Base-by-base conservation (phyloP, 2,329 filamentous ascomycete species). In the Colletotrichum godetiae region DNA sequence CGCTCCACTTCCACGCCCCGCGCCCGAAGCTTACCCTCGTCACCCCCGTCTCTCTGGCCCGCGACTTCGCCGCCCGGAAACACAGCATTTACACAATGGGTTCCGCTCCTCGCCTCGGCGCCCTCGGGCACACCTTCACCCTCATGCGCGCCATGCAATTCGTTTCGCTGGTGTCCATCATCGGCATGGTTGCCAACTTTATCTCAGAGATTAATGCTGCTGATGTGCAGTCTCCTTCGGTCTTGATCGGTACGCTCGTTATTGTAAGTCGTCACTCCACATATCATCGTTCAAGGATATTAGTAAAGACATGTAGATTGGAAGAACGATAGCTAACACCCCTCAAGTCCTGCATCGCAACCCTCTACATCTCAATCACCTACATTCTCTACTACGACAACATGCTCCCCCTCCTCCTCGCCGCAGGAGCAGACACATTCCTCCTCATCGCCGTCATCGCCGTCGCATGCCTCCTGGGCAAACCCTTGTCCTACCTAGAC, bases 161-260 rank as follows among this genome's bases (percentile, higher is more conserved):
- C 73, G 84, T 93, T 75, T 90, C 90, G 31, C 92, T 98, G 79
- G 87, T 97, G 71, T 87, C 92, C 72, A 91, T 97, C 76, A 92
- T 97, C 76, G 94, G 95, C 58, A 90, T 98, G 81, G 91, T 91
- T 0, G 90, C 93, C 78, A 95, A 95, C 82, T 97, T 98, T 83
- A 92, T 97, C 78, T 88, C 91, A 29, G 88, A 94, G 77, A 95
- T 97, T 80, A 90, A 94, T 57, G 85, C 87, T 56, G 89, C 87
- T 27, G 88, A 92, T 75, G 89, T 75, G 89, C 92, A 68, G 87
- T 89, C 35, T 91, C 94, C 95, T 0, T 86, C 90, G 64, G 91
- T 95, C 59, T 87, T 98, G 27, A 89, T 97, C 35, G 94, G 92
- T 35, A 95, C 94, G 3, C 88, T 98, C 75, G 90, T 90, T 74